Evolutionary conservation across 176 grass and related monocot genomes (phyloP).

Genomic region (Otatea glauca): DNA sequence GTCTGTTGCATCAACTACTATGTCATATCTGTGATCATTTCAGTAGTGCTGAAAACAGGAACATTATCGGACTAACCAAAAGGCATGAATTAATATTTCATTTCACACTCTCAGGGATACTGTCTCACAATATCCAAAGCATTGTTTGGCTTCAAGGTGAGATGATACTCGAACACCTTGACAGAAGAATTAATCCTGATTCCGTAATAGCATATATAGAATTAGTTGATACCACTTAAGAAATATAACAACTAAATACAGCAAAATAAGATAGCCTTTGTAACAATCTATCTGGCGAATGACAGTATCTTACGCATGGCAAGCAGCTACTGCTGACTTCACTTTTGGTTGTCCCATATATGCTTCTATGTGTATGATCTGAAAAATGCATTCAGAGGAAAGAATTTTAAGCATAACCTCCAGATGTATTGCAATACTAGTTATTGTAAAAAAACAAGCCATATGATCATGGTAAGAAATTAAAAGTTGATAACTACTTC

Average conservation of each 20-base stretch:
- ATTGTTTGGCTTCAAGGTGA: conserved; percentile 73
- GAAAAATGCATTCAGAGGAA: conserved; percentile 45
- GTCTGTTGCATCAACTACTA: conserved; percentile 91
- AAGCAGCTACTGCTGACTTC: conserved; percentile 89
- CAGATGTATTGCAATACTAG: not conserved
- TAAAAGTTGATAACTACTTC: not conserved
- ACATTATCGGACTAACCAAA: not conserved
- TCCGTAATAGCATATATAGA: conserved; percentile 30
- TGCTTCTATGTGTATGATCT: conserved; percentile 94
- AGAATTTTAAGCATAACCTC: not conserved
- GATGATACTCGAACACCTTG: conserved; percentile 71
- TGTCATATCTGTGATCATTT: conserved; percentile 74
- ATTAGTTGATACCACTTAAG: conserved; percentile 9
- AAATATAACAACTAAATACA: not conserved
- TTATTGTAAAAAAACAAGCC: not conserved
- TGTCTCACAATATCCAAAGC: conserved; percentile 74
- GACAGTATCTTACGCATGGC: conserved; percentile 72
- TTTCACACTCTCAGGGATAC: conserved; percentile 67
- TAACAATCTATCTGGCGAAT: too few relatives aligned
- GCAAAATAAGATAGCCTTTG: not conserved
- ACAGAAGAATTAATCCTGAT: conserved; percentile 95
- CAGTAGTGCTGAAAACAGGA: conserved; percentile 59
- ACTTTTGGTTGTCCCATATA: conserved; percentile 86
- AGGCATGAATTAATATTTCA: not conserved
- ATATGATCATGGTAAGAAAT: not conserved